Evolutionary conservation across 257 asterid species (phyloP), one percentile per base, ranked within the genome.

Genomic region (Paulownia fortunei): DNA sequence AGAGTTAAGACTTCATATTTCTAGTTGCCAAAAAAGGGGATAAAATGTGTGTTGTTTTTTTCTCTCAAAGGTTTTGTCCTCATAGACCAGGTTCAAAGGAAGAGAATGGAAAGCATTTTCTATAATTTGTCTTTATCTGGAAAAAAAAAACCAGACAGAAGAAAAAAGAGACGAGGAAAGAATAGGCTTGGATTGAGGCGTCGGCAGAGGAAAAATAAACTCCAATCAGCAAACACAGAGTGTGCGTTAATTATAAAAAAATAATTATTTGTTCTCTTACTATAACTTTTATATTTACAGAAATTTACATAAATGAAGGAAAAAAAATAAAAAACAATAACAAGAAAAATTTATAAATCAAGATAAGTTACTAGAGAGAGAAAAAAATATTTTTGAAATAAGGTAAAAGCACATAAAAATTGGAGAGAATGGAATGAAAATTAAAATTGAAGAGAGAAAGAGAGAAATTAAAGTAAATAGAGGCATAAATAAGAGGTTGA

Each of bases 171-270:
- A 55, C 0, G 46, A 66, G 37, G 41, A 44, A 44, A 23, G 19
- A 68, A 44, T 6, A 44, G 3, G 39, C 58, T 24, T 59, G 66
- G 15, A 23, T 52, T 72, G 54, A 72, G 19, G 27, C 65, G 51
- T n/a, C 66, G 52, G 64, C 18, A 15, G 62, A 7, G 27, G 15
- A 70, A 69, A 71, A 51, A 65, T 72, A 55, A 16, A 56, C n/a
- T n/a, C n/a, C n/a, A n/a, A n/a, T n/a, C n/a, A n/a, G n/a, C n/a
- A n/a, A n/a, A n/a, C n/a, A n/a, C n/a, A n/a, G n/a, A n/a, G n/a
- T n/a, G n/a, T n/a, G n/a, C n/a, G n/a, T n/a, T n/a, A n/a, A n/a
- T n/a, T n/a, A n/a, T n/a, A n/a, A n/a, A n/a, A n/a, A n/a, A n/a
- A n/a, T n/a, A n/a, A n/a, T n/a, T n/a, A n/a, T n/a, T n/a, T n/a